Percentiles rank a stretch among this genome's conserved stretches.
Evolutionary conservation across 345 rosid species (phyloP).

Genomic region (Conringia planisiliqua): DNA sequence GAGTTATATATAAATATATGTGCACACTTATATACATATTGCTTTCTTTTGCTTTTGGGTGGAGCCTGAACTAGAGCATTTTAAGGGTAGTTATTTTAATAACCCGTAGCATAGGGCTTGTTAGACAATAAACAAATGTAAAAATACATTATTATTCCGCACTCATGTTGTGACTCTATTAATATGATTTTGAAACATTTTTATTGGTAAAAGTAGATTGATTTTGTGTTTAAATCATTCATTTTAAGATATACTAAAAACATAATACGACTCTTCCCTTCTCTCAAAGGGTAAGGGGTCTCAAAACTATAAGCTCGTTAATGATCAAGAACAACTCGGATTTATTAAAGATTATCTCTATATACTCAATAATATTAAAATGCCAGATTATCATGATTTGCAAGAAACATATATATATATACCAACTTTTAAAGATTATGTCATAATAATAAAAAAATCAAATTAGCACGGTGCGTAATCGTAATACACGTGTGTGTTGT

Average conservation of each 20-base stretch:
- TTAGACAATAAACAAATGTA: neutral
- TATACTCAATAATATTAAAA: neutral
- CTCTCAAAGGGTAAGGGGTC: conserved; percentile 11
- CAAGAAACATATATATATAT: neutral
- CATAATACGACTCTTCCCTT: conserved; percentile 15
- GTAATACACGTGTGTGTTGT: neutral
- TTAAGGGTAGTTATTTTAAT: conserved; percentile 10
- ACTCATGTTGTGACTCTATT: conserved; percentile 12
- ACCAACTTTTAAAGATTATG: neutral
- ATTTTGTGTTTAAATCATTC: neutral
- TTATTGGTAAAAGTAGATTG: neutral
- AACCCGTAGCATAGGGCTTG: conserved; percentile 14
- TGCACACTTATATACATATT: neutral
- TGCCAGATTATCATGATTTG: neutral
- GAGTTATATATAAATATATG: neutral
- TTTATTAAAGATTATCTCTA: neutral
- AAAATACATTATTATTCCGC: conserved; percentile 18
- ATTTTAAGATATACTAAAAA: neutral
- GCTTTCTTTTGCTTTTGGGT: conserved; percentile 17
- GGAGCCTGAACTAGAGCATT: conserved; percentile 25
- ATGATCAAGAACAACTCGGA: neutral
- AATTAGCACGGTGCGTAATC: neutral
- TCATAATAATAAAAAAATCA: neutral
- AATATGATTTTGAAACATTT: neutral
- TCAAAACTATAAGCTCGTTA: neutral